phyloP scores from a whole-genome alignment of 305 asterid species.

The Salvia sclarea region DNA sequence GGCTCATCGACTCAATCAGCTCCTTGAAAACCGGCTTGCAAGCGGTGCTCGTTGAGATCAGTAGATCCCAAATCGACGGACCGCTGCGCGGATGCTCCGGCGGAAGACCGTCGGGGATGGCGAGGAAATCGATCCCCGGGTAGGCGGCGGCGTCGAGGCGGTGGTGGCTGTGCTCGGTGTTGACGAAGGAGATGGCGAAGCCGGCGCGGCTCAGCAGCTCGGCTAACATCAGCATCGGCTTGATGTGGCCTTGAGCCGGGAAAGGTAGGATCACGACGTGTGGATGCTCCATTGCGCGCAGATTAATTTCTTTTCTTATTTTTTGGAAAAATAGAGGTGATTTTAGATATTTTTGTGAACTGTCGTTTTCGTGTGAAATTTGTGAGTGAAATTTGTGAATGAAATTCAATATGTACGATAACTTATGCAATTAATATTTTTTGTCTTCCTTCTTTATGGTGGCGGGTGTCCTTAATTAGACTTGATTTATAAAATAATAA shows the following conservation, averaged over 20 bases:
- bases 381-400: no score
- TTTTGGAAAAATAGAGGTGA: no score
- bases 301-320: no score
- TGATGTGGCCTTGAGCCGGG: slow-evolving; percentile 55
- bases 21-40: slow-evolving; percentile 32
- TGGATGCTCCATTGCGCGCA: slow-evolving; percentile 22
- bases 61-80: slow-evolving; percentile 22
- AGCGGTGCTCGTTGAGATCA: slow-evolving; percentile 20
- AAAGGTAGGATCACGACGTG: slow-evolving; percentile 45
- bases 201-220: slow-evolving; percentile 41
- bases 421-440: no score
- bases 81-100: slow-evolving; percentile 44
- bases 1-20: slow-evolving; percentile 34
- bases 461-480: no score
- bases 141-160: slow-evolving; percentile 32
- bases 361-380: no score
- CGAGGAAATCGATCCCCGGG: slow-evolving; percentile 34
- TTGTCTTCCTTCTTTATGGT: no score
- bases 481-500: no score
- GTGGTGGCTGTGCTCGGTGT: slow-evolving; percentile 43
- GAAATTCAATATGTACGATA: no score
- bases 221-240: slow-evolving; percentile 51
- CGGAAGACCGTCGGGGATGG: slow-evolving; percentile 50
- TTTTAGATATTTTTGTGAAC: no score
- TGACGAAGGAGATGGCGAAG: slow-evolving; percentile 41